A percentile compares a stretch with the other conserved stretches of the same genome.
Evolutionary conservation across 2,329 filamentous ascomycete genomes (phyloP).

Genomic region (Aspergillus persii): DNA sequence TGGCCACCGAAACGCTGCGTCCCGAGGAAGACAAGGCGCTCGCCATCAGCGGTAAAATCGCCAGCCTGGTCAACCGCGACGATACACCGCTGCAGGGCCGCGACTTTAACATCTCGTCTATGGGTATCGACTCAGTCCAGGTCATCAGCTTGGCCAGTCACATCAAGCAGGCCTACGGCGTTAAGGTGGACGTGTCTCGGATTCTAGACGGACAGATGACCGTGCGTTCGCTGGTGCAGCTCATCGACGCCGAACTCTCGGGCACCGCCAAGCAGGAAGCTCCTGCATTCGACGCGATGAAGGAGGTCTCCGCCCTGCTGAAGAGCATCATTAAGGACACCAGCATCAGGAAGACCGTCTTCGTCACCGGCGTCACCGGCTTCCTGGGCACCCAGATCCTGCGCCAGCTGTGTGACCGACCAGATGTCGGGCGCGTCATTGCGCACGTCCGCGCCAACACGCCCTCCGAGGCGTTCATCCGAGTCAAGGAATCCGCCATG

Average conservation of each 20-base stretch:
- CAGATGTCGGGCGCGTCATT: slow-evolving; percentile 12
- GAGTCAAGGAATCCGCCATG: slow-evolving; percentile 9
- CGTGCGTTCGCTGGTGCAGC: slow-evolving; percentile 7
- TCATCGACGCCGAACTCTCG: slow-evolving; percentile 10
- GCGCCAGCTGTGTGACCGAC: slow-evolving; percentile 12
- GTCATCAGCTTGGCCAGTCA: slow-evolving; percentile 16
- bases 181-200: slow-evolving; percentile 12
- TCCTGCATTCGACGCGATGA: slow-evolving; percentile 11
- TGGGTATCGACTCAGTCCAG: slow-evolving; percentile 14
- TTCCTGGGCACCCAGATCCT: slow-evolving; percentile 24
- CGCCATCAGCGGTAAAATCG: slow-evolving; percentile 10
- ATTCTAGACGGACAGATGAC: slow-evolving; percentile 14
- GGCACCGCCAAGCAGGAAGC: slow-evolving; percentile 2
- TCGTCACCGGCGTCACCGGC: slow-evolving; percentile 22
- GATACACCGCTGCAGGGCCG: slow-evolving; percentile 4
- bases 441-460: slow-evolving; percentile 16
- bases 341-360: slow-evolving; percentile 10
- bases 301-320: slow-evolving; percentile 8
- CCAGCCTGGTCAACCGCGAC: slow-evolving; percentile 3
- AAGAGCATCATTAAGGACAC: slow-evolving; percentile 7
- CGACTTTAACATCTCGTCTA: slow-evolving; percentile 11
- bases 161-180: slow-evolving; percentile 13
- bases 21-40: slow-evolving; percentile 10
- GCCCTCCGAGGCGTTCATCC: background rate
- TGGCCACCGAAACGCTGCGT: slow-evolving; percentile 2